phyloP scores from a whole-genome alignment of 805 yeast species.

The Kodamaea nitidulidarum region DNA sequence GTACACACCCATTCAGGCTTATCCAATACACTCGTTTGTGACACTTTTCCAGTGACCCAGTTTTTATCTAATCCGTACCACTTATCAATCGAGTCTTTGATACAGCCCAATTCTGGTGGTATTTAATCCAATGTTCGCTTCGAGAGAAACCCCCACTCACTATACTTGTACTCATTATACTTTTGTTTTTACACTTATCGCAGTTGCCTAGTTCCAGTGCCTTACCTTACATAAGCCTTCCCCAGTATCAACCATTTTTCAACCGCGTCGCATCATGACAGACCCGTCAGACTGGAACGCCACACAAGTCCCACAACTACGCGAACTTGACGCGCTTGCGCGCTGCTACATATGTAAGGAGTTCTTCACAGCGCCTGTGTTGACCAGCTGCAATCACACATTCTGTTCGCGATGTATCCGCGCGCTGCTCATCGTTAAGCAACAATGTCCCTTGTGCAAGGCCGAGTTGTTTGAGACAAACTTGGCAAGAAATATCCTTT shows the following conservation, averaged over 20 bases:
- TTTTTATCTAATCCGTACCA: no score
- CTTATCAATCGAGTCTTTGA: no score
- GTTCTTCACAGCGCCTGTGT: constrained; percentile 69
- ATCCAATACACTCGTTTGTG: no score
- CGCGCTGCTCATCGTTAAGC: constrained; percentile 54
- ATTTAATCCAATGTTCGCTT: no score
- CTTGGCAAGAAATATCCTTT: constrained; percentile 57
- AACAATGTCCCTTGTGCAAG: constrained; percentile 76
- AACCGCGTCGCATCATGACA: constrained; percentile 28
- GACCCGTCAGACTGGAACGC: constrained; percentile 72
- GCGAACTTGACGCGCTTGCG: constrained; percentile 63
- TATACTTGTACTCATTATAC: no score
- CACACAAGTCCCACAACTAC: constrained; percentile 52
- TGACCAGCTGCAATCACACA: constrained; percentile 82
- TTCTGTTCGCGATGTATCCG: constrained; percentile 88
- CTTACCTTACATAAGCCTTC: no score
- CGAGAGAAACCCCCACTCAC: no score
- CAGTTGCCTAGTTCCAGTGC: no score
- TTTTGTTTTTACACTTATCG: no score
- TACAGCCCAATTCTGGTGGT: no score
- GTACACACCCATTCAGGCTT: no score
- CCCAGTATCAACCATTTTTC: background rate
- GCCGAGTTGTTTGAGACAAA: constrained; percentile 66
- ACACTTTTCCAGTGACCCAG: no score
- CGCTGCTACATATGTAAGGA: constrained; percentile 90